Evolutionary conservation across 176 grass and related monocot genomes (phyloP), one percentile per base, ranked within the genome.

Genomic region (Eleusine coracana): DNA sequence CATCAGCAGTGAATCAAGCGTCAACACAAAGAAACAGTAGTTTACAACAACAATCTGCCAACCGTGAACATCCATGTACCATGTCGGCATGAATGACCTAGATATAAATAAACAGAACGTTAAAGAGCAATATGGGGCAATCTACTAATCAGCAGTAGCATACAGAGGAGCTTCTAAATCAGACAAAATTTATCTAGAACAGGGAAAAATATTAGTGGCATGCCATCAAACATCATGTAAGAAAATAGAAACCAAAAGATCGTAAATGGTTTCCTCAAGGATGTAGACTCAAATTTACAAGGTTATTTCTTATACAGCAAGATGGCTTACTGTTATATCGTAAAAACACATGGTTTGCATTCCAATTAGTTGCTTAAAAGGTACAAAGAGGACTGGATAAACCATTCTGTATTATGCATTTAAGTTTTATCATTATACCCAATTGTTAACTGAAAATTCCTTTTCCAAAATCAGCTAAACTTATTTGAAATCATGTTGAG

Each of bases 1-100:
- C 55, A 39, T 31, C 61, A 73, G 45, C 63, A 20, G 7, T 17
- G 1, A 56, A 38, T n/a, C 27, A 27, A 6, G 25, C 65, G 46
- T 51, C 52, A 51, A 61, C 37, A 66, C 10, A 54, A 20, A 63
- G 5, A 68, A 56, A 80, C 66, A 66, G 55, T 82, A 86, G 46
- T 77, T 73, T 86, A 89, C 87, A 89, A 72, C 66, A 89, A 50
- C 48, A 70, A 39, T 81, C 46, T 77, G 80, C 71, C 37, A 77
- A 48, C 28, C 16, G 56, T 59, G 61, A 78, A 86, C 23, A 34
- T 34, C 31, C 31, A 34, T 34, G 40, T 71, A 70, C 58, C 78
- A 78, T 77, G 58, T 67, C 78, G 74, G 74, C 36, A 71, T 56
- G 46, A 65, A 38, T 37, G 62, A 28, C 82, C 77, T 81, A 74